Evolutionary conservation across 2,329 filamentous ascomycete genomes (phyloP).

Genomic region (Arthrocladium fulminans): DNA sequence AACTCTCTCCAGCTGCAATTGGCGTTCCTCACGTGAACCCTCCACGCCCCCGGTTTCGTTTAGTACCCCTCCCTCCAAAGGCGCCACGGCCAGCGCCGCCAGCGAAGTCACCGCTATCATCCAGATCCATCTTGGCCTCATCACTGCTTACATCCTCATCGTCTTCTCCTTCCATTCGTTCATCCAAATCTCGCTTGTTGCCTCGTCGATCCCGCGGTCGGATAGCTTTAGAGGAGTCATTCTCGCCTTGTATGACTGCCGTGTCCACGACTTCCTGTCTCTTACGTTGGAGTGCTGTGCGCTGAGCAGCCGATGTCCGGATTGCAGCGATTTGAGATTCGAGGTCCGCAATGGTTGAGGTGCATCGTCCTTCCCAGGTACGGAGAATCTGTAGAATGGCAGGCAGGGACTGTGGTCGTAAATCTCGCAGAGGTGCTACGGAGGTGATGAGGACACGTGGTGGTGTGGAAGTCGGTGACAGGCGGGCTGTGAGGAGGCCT

Average conservation of each 20-base stretch:
- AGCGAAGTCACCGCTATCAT: constrained; percentile 25
- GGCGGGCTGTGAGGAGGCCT: constrained; percentile 68
- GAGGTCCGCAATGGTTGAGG: constrained; percentile 61
- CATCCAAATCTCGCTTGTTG: constrained; percentile 36
- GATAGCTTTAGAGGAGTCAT: constrained; percentile 10
- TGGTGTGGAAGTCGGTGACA: constrained; percentile 76
- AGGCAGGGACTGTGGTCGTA: constrained; percentile 63
- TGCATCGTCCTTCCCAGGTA: constrained; percentile 72
- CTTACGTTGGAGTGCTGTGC: constrained; percentile 43
- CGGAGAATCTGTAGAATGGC: constrained; percentile 59
- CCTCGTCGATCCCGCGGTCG: constrained; percentile 13
- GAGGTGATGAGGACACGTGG: constrained; percentile 68
- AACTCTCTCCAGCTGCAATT: too few relatives aligned
- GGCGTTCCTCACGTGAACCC: constrained; percentile 1
- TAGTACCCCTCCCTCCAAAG: constrained; percentile 14
- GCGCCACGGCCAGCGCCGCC: constrained; percentile 1
- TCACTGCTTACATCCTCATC: constrained; percentile 23
- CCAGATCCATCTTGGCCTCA: constrained; percentile 20
- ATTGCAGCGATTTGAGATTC: constrained; percentile 66
- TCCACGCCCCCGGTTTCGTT: constrained; percentile 21
- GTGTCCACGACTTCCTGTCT: constrained; percentile 43
- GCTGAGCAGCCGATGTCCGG: constrained; percentile 47
- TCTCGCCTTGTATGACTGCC: constrained; percentile 37
- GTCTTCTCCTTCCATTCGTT: constrained; percentile 30
- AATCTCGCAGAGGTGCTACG: constrained; percentile 77